A percentile compares a stretch with the other conserved stretches of the same genome.
These are phyloP conservation scores for Aureobasidium sp. DNA, from an alignment of 2,329 filamentous ascomycete genomes.

Conservation along the genomic window DNA sequence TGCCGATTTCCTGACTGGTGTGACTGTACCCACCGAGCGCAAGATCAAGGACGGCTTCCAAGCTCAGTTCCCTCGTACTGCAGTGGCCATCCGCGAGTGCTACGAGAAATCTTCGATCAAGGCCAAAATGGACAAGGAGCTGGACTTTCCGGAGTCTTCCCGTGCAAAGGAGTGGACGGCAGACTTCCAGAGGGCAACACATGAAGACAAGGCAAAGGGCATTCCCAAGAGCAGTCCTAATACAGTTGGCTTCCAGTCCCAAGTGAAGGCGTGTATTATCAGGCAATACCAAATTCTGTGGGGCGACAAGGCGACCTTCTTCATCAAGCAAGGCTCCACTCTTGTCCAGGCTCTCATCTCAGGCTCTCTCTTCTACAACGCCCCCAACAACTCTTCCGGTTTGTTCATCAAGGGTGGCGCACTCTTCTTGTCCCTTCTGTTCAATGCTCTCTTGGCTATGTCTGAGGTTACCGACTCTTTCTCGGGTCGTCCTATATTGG, in stretches of 20 bases:
- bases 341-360: slow-evolving; percentile 55
- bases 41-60: slow-evolving; percentile 39
- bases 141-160: slow-evolving; percentile 48
- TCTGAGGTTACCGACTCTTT: slow-evolving; percentile 56
- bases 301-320: slow-evolving; percentile 57
- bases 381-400: slow-evolving; percentile 50
- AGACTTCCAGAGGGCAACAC: slow-evolving; percentile 49
- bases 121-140: slow-evolving; percentile 47
- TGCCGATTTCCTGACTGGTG: slow-evolving; percentile 59
- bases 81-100: slow-evolving; percentile 38
- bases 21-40: slow-evolving; percentile 51
- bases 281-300: slow-evolving; percentile 60
- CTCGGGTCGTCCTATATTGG: slow-evolving; percentile 39
- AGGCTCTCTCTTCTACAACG: slow-evolving; percentile 62
- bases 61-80: slow-evolving; percentile 38
- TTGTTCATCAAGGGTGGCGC: slow-evolving; percentile 59
- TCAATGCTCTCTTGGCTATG: slow-evolving; percentile 56
- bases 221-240: slow-evolving; percentile 50
- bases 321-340: slow-evolving; percentile 55
- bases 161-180: slow-evolving; percentile 45
- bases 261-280: slow-evolving; percentile 50
- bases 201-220: slow-evolving; percentile 48
- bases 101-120: slow-evolving; percentile 51
- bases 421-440: slow-evolving; percentile 58
- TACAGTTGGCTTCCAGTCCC: slow-evolving; percentile 48